phyloP scores from a whole-genome alignment of 345 rosid species.

The Acer negundo region DNA sequence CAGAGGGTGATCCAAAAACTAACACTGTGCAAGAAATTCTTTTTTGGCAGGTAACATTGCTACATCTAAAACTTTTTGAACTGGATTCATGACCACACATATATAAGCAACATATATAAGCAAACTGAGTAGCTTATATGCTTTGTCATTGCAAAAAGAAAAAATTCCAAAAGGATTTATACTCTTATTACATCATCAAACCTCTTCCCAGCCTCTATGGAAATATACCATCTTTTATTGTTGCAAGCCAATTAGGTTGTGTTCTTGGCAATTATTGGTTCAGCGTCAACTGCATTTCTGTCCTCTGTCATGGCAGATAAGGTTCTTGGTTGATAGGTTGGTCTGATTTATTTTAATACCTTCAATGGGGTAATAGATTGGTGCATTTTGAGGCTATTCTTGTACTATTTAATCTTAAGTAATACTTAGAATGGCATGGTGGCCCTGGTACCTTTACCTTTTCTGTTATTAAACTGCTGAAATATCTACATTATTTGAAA shows the following conservation, averaged over 20 bases:
- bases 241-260: neutral
- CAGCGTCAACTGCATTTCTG: neutral
- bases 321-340: slow-evolving; percentile 1
- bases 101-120: neutral
- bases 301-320: neutral
- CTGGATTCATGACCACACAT: neutral
- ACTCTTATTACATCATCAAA: neutral
- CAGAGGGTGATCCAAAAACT: slow-evolving; percentile 92
- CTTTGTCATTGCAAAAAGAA: neutral
- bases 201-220: neutral
- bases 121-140: neutral
- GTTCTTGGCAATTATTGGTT: slow-evolving; percentile 6
- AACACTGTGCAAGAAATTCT: slow-evolving; percentile 88
- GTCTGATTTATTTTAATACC: slow-evolving; percentile 2
- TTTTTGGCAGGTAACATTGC: slow-evolving; percentile 79
- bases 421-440: neutral
- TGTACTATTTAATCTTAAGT: neutral
- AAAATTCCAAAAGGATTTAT: neutral
- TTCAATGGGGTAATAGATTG: slow-evolving; percentile 4
- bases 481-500: neutral
- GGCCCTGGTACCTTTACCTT: neutral
- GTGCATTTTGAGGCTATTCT: neutral
- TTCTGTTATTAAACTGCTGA: neutral
- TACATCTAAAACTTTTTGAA: neutral
- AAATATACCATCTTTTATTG: neutral